Evolutionary conservation across 345 rosid genomes (phyloP).

Genomic region (Boechera stricta): DNA sequence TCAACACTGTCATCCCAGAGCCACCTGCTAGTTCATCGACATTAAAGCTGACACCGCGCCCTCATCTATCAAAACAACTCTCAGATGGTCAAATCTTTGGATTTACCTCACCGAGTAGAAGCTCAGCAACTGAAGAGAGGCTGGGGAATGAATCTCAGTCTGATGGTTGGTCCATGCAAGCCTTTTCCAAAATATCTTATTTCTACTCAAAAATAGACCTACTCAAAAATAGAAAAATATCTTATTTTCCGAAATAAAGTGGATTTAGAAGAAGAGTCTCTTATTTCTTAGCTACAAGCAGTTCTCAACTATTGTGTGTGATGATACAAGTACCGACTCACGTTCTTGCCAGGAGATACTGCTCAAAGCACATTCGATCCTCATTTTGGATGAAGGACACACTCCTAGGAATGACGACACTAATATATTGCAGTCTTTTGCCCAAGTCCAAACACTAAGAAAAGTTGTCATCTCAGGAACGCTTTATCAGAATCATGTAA

Average conservation of each 20-base stretch:
- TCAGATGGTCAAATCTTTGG: slow-evolving; percentile 46
- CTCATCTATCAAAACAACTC: slow-evolving; percentile 53
- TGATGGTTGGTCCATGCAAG: slow-evolving; percentile 85
- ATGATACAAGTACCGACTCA: slow-evolving; percentile 48
- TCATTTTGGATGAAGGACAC: slow-evolving; percentile 96
- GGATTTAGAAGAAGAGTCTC: slow-evolving; percentile 83
- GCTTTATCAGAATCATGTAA: slow-evolving; percentile 91
- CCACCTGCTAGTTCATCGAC: slow-evolving; percentile 53
- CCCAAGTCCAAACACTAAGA: slow-evolving; percentile 80
- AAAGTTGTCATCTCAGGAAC: slow-evolving; percentile 96
- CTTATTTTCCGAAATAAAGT: slow-evolving; percentile 34
- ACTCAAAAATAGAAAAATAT: no score
- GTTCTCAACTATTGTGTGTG: slow-evolving; percentile 84
- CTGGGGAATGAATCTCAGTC: slow-evolving; percentile 59
- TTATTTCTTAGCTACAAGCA: slow-evolving; percentile 92
- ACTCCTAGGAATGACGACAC: slow-evolving; percentile 93
- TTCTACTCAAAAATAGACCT: no score
- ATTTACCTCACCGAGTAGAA: slow-evolving; percentile 36
- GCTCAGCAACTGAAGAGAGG: slow-evolving; percentile 36
- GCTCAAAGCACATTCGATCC: slow-evolving; percentile 72
- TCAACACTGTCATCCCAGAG: slow-evolving; percentile 58
- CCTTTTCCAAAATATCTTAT: slow-evolving; percentile 62
- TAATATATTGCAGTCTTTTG: slow-evolving; percentile 79
- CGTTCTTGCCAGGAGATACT: slow-evolving; percentile 74
- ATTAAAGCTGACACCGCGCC: slow-evolving; percentile 45